Conservation (phyloP, 768 basidiomycete species). For the Pholiota conissans region DNA sequence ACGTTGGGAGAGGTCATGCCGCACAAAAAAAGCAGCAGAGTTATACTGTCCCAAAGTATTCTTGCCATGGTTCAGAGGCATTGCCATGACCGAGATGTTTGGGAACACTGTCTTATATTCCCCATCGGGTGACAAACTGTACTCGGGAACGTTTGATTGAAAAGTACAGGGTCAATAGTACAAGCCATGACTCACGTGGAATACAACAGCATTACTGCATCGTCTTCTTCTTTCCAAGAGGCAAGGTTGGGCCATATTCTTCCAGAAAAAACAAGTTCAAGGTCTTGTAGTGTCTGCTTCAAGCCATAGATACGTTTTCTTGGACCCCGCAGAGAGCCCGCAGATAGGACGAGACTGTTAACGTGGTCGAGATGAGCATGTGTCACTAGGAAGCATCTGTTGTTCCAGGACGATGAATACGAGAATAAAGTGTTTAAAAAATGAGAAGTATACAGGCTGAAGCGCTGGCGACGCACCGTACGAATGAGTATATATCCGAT, state of each 20-base stretch:
- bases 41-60: conserved; percentile 60
- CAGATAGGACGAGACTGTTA: conserved; percentile 77
- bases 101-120: conserved; percentile 53
- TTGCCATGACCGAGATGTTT: conserved; percentile 59
- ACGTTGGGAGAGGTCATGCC: conserved; percentile 54
- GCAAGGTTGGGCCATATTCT: conserved; percentile 87
- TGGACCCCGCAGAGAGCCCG: conserved; percentile 68
- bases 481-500: conserved; percentile 53
- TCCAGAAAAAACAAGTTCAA: conserved; percentile 74
- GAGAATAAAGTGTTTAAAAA: too few species aligned
- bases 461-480: conserved; percentile 38
- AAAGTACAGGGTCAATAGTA: background rate
- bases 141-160: background rate
- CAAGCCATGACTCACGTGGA: conserved; percentile 48
- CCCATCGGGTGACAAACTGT: conserved; percentile 47
- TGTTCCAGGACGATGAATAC: conserved; percentile 6
- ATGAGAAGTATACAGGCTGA: background rate
- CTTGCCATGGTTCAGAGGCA: conserved; percentile 76
- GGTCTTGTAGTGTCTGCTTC: conserved; percentile 60
- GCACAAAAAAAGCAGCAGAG: conserved; percentile 85
- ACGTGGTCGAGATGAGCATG: conserved; percentile 94
- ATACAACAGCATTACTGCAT: conserved; percentile 60
- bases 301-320: conserved; percentile 66
- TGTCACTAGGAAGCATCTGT: conserved; percentile 80
- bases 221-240: conserved; percentile 66